Evolutionary conservation across 805 yeast genomes (phyloP).

Genomic region (Candida ortonii): DNA sequence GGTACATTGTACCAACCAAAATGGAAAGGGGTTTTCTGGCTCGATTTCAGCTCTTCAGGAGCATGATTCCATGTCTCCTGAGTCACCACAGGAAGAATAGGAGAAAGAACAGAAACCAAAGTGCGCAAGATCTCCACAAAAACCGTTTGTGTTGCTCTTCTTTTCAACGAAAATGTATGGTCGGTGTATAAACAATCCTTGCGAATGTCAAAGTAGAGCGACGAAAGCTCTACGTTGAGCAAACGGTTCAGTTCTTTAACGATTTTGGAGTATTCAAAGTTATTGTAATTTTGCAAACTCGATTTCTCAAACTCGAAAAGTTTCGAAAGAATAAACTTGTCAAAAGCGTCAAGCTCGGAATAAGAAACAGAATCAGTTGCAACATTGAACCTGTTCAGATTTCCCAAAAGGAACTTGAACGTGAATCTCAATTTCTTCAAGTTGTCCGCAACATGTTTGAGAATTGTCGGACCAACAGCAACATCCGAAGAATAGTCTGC

Average conservation of each 20-base stretch:
- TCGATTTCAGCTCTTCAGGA: conserved; percentile 33
- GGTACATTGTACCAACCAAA: conserved; percentile 42
- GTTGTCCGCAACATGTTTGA: conserved; percentile 74
- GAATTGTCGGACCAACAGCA: conserved; percentile 64
- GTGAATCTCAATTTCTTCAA: conserved; percentile 81
- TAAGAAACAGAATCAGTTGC: conserved; percentile 34
- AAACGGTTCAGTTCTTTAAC: conserved; percentile 67
- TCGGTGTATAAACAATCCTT: conserved; percentile 87
- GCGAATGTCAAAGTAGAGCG: conserved; percentile 80
- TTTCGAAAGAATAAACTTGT: conserved; percentile 59
- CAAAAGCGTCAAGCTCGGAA: conserved; percentile 44
- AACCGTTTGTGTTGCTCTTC: conserved; percentile 65
- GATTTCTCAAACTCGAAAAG: conserved; percentile 45
- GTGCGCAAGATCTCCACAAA: conserved; percentile 55
- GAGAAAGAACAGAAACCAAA: conserved; percentile 68
- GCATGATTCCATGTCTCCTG: conserved; percentile 84
- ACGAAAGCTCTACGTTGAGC: conserved; percentile 71
- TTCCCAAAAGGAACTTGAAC: conserved; percentile 78
- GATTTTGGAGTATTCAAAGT: conserved; percentile 66
- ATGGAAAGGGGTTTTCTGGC: conserved; percentile 44
- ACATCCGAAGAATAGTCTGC: conserved; percentile 84
- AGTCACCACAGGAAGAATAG: conserved; percentile 77
- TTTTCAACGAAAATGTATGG: conserved; percentile 38
- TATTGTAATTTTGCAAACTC: conserved; percentile 45
- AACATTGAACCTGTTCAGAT: conserved; percentile 42